A percentile compares a stretch with the other conserved stretches of the same genome.
Conservation (phyloP, 805 yeast species). For the Saturnispora besseyi region DNA sequence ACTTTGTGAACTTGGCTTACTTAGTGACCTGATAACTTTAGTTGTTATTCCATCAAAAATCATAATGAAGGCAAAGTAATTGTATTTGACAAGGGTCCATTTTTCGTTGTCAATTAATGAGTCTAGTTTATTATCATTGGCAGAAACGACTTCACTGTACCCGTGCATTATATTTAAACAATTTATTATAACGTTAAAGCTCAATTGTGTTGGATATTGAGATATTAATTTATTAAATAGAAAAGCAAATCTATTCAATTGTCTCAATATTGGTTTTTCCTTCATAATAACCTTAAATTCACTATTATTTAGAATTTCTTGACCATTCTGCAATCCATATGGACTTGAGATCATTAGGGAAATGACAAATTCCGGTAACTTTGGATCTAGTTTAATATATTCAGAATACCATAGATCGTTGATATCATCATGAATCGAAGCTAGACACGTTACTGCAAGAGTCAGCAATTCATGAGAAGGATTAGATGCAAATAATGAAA, state of each 20-base stretch:
- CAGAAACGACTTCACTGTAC: not conserved
- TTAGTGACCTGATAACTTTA: conserved; percentile 23
- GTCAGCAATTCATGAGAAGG: conserved; percentile 11
- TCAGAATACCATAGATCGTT: conserved; percentile 6
- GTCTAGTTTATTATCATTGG: not conserved
- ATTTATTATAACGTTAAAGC: conserved; percentile 13
- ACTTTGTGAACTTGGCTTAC: not conserved
- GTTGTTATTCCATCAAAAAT: conserved; percentile 40
- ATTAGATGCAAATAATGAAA: not conserved
- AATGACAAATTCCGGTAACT: conserved; percentile 14
- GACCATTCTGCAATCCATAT: conserved; percentile 20
- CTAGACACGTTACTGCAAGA: conserved; percentile 8
- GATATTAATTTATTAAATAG: conserved; percentile 24
- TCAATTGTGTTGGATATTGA: conserved; percentile 2
- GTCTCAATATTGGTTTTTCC: conserved; percentile 35
- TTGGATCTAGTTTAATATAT: conserved; percentile 11
- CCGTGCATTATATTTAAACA: not conserved
- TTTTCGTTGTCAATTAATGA: conserved; percentile 7
- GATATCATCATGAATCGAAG: conserved; percentile 14
- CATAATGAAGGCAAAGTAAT: conserved; percentile 40
- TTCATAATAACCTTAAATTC: conserved; percentile 3
- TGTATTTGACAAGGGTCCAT: conserved; percentile 22
- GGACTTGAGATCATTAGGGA: conserved; percentile 16
- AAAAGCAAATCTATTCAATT: conserved; percentile 40
- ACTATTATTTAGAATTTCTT: not conserved